Percentiles rank a stretch among this genome's conserved stretches.
phyloP scores from a whole-genome alignment of 2,329 filamentous ascomycete species.

The Coniella vitis region DNA sequence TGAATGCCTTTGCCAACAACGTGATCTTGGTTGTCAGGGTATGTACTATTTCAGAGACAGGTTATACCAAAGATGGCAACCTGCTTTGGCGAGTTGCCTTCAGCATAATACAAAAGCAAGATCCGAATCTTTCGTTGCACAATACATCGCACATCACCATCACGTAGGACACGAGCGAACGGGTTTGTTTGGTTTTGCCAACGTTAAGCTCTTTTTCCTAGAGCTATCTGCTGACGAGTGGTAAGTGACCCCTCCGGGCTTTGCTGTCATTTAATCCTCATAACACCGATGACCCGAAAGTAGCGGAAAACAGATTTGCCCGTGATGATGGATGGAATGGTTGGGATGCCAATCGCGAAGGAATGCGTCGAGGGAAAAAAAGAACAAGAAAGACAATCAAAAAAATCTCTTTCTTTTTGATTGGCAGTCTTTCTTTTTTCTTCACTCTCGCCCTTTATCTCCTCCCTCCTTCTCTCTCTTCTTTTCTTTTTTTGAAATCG shows the following conservation, averaged over 20 bases:
- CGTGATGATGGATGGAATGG: slow-evolving; percentile 12
- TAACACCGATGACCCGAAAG: slow-evolving; percentile 17
- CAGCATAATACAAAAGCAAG: no score
- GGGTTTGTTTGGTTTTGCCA: slow-evolving; percentile 14
- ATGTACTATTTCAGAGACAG: no score
- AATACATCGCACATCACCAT: neutral
- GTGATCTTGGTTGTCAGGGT: no score
- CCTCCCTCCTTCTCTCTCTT: slow-evolving; percentile 4
- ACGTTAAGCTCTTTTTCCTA: slow-evolving; percentile 15
- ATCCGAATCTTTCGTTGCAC: neutral
- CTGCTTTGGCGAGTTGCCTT: no score
- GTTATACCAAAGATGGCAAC: no score
- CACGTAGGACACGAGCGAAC: neutral
- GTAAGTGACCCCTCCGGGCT: slow-evolving; percentile 7
- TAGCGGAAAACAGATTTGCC: slow-evolving; percentile 17
- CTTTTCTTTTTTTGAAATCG: neutral
- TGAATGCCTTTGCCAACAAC: no score
- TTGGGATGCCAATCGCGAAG: slow-evolving; percentile 12
- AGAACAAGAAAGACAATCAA: no score
- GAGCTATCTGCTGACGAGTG: slow-evolving; percentile 18
- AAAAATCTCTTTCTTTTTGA: no score
- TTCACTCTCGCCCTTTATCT: neutral
- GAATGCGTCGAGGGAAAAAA: neutral
- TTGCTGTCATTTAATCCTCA: slow-evolving; percentile 16
- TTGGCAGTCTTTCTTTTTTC: no score